Base-by-base conservation (phyloP, 78 protist species). In the Corallochytrium limacisporum region DNA sequence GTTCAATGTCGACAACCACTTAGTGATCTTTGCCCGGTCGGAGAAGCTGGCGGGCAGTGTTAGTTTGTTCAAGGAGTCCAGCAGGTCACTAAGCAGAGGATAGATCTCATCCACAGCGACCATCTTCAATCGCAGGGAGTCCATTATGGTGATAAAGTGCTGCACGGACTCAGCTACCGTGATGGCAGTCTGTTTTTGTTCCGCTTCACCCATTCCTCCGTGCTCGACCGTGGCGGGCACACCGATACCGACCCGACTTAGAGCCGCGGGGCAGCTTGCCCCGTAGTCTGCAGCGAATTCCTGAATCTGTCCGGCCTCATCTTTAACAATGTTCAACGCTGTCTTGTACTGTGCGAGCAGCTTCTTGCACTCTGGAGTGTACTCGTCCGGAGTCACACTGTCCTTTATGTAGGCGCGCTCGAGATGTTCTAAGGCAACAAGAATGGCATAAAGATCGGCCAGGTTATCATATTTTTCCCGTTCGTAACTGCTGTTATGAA, bases 341-440 rank as follows among this genome's bases (percentile, higher is more conserved):
- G 85, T 53, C 51, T 78, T 77, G 65, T 61, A 86, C 57, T 86
- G 92, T 5, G 87, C 80, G 40, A 86, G 78, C 31, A 86, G 69
- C 57, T 78, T 78, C 33, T 79, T 62, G 54, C 91, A 86, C 20
- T 73, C 75, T 10, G 79, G 77, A 1, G 82, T 78, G 46, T 36
- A 44, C 81, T 76, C 84, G 44, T 69, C 71, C 18, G 82, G 68
- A 6, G 78, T 2, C 37, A 86, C 59, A 15, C 80, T 36, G 53
- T 86, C 91, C 15, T 81, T 56, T 20, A 77, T 69, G 46, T 78
- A 86, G 38, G 91, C 91, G 62, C 76, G 75, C 33, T 85, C 91
- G 4, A 85, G 49, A 47, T 67, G 73, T 29, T 85, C 86, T 4
- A 72, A 59, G 8, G 79, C 78, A 24, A 76, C 74, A 1, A 85